phyloP scores from a whole-genome alignment of 1,284 basidiomycete genomes.

The Ceratobasidium sp. region DNA sequence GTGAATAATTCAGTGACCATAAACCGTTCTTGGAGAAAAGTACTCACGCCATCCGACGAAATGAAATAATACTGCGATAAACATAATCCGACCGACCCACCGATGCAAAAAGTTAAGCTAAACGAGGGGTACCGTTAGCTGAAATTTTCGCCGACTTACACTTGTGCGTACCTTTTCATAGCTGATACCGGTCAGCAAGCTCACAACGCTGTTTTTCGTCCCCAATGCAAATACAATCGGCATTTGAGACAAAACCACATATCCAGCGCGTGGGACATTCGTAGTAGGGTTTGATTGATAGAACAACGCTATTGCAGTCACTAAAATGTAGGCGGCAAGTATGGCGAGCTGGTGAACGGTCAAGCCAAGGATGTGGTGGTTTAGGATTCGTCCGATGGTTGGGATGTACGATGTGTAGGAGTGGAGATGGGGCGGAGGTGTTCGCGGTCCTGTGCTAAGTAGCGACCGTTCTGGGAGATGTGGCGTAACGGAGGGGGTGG shows the following conservation, averaged over 20 bases:
- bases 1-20: neutral
- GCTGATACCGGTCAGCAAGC: constrained; percentile 39
- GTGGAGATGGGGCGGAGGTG: neutral
- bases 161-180: constrained; percentile 45
- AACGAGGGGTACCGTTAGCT: neutral
- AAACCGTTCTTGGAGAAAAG: neutral
- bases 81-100: constrained; percentile 49
- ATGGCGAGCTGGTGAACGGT: constrained; percentile 31
- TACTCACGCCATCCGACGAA: constrained; percentile 47
- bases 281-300: constrained; percentile 32
- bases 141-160: too few species aligned
- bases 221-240: constrained; percentile 49
- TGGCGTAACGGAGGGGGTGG: neutral
- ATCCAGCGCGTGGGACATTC: constrained; percentile 47
- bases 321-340: constrained; percentile 21
- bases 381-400: neutral
- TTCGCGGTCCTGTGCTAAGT: too few species aligned
- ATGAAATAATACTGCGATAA: constrained; percentile 48
- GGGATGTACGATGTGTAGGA: constrained; percentile 4
- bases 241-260: constrained; percentile 46
- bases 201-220: constrained; percentile 48
- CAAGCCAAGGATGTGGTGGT: constrained; percentile 21
- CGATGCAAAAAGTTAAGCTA: constrained; percentile 50
- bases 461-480: neutral
- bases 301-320: constrained; percentile 39